phyloP scores from a whole-genome alignment of 805 yeast species.

The Lachancea sp. region DNA sequence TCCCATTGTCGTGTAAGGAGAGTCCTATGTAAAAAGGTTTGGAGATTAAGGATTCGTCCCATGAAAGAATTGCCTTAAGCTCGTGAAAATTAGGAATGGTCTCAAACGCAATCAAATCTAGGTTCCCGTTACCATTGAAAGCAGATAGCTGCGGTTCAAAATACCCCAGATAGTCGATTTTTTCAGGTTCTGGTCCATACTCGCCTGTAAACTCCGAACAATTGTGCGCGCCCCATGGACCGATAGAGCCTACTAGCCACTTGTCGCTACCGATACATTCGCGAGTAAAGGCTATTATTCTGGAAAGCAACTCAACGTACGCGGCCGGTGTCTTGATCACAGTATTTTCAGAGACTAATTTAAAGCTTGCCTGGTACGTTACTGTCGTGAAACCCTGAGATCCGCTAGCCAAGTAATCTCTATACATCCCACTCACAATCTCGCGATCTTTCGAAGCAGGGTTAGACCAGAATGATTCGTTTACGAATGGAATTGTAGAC shows the following conservation, averaged over 20 bases:
- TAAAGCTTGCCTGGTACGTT: conserved; percentile 49
- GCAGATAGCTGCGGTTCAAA: conserved; percentile 29
- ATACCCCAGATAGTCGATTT: conserved; percentile 24
- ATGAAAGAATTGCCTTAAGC: conserved; percentile 37
- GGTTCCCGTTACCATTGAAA: conserved; percentile 40
- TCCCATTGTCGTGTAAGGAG: conserved; percentile 30
- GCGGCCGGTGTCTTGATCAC: conserved; percentile 3
- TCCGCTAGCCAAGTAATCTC: conserved; percentile 43
- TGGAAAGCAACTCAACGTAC: conserved; percentile 7
- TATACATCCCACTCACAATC: conserved; percentile 40
- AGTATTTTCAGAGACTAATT: conserved; percentile 29
- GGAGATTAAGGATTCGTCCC: conserved; percentile 24
- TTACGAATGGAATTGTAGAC: conserved; percentile 50
- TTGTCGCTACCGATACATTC: conserved; percentile 1
- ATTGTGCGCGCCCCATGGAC: conserved; percentile 62
- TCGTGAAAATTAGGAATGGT: conserved; percentile 60
- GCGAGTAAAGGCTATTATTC: conserved; percentile 9
- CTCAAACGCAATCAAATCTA: conserved; percentile 58
- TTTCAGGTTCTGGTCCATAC: conserved; percentile 33
- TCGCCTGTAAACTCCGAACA: conserved; percentile 61
- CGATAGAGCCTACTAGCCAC: conserved; percentile 45
- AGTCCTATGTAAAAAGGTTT: conserved; percentile 38
- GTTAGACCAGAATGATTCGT: no score
- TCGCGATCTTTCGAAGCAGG: conserved; percentile 30
- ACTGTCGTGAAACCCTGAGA: conserved; percentile 46